These are phyloP conservation scores for Fusarium odoratissimum DNA, from an alignment of 2,329 filamentous ascomycete species.

Conservation along the genomic window DNA sequence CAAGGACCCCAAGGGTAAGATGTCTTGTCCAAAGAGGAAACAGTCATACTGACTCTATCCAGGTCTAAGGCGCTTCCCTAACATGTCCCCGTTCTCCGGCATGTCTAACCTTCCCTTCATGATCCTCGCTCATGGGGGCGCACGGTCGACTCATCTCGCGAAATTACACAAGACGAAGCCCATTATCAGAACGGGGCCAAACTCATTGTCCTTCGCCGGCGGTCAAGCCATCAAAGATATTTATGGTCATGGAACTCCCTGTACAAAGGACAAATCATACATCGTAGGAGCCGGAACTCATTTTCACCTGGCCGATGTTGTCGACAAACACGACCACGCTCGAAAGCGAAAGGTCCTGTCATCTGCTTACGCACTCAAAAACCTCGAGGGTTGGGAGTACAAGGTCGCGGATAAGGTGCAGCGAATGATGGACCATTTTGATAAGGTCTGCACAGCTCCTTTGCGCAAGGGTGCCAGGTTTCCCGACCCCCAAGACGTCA, in stretches of 20 bases:
- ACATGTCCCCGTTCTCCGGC: slow-evolving; percentile 37
- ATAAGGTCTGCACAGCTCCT: slow-evolving; percentile 55
- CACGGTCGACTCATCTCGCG: slow-evolving; percentile 50
- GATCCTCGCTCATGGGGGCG: slow-evolving; percentile 23
- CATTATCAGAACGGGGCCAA: slow-evolving; percentile 43
- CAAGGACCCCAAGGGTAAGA: slow-evolving; percentile 50
- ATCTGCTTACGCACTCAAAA: slow-evolving; percentile 64
- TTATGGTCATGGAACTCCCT: slow-evolving; percentile 59
- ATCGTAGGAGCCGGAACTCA: slow-evolving; percentile 58
- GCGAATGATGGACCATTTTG: slow-evolving; percentile 57
- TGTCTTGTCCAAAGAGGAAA: fast-evolving
- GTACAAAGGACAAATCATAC: slow-evolving; percentile 62
- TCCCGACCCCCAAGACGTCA: slow-evolving; percentile 54
- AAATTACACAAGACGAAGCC: slow-evolving; percentile 58
- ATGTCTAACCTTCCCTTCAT: slow-evolving; percentile 29
- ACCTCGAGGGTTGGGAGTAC: slow-evolving; percentile 65
- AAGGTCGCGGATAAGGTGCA: slow-evolving; percentile 65
- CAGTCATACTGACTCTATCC: not conserved
- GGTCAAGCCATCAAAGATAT: slow-evolving; percentile 49
- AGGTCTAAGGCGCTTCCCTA: slow-evolving; percentile 28
- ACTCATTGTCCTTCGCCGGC: slow-evolving; percentile 41
- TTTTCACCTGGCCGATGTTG: slow-evolving; percentile 62
- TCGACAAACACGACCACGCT: slow-evolving; percentile 64
- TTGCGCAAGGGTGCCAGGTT: slow-evolving; percentile 42
- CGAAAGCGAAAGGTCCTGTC: slow-evolving; percentile 63